These are phyloP conservation scores for Austroboletus olivaceoglutinosus DNA, from an alignment of 1,284 basidiomycete genomes.

Conservation along the genomic window DNA sequence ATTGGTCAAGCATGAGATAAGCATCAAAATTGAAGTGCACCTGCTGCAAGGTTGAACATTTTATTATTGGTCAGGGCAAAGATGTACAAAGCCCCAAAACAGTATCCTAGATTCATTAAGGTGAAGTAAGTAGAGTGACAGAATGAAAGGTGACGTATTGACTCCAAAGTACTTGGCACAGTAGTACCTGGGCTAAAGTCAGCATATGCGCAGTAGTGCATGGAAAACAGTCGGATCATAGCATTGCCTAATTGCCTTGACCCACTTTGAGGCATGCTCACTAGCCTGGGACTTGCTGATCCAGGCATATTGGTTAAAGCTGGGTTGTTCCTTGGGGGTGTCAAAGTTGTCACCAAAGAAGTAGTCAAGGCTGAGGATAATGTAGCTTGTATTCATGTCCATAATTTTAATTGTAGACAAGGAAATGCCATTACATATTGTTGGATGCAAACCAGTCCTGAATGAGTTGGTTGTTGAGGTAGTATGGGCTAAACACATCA, in stretches of 20 bases:
- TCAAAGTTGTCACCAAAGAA: slow-evolving; percentile 53
- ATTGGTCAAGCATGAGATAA: too few relatives aligned
- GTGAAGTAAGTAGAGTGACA: not conserved
- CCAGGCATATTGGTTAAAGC: slow-evolving; percentile 45
- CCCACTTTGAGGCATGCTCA: slow-evolving; percentile 46
- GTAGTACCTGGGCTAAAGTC: slow-evolving; percentile 12
- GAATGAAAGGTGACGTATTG: slow-evolving; percentile 24
- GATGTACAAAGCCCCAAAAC: slow-evolving; percentile 55
- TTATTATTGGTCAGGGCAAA: slow-evolving; percentile 46
- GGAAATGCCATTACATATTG: slow-evolving; percentile 30
- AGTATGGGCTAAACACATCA: slow-evolving; percentile 52
- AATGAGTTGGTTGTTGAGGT: slow-evolving; percentile 49
- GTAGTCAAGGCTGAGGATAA: slow-evolving; percentile 54
- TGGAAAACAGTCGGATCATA: slow-evolving; percentile 36
- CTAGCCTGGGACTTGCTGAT: slow-evolving; percentile 36
- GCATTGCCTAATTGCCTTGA: slow-evolving; percentile 43
- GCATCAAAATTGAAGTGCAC: too few relatives aligned
- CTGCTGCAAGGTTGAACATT: slow-evolving; percentile 32
- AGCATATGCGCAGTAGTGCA: not conserved
- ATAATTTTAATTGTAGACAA: too few relatives aligned
- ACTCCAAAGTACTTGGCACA: slow-evolving; percentile 39
- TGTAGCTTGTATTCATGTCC: slow-evolving; percentile 41
- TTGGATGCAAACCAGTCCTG: slow-evolving; percentile 54
- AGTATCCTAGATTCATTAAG: slow-evolving; percentile 44
- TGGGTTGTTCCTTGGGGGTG: slow-evolving; percentile 34